Base-by-base conservation (phyloP, 495 filamentous ascomycete species). In the Articulospora tetracladia region DNA sequence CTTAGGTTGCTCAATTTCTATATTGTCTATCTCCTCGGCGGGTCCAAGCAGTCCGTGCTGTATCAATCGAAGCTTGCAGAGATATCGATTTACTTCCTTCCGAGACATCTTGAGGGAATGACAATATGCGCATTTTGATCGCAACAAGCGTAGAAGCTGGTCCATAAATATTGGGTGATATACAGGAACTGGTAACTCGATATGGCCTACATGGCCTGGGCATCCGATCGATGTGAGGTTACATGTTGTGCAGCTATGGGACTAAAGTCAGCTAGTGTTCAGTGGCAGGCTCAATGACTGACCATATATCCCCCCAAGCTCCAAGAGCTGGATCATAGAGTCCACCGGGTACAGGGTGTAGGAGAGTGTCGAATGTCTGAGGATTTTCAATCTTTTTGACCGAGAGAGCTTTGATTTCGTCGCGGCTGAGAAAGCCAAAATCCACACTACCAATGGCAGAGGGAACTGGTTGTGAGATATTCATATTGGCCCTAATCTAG, bases 121-220 rank as follows among this genome's bases (percentile, higher is more conserved):
- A 74, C 95, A 99, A 73, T 93, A 97, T 54, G 86, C 79, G 72
- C 95, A 99, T 76, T 91, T 89, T 41, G 88, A 86, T 55, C 90
- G 85, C 32, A 99, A 78, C 19, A 99, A 76, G 26, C 90, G 85
- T 54, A 93, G 81, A 54, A 90, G 77, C 72, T 97, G 93, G 70
- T 95, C 91, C 78, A 99, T 87, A 72, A 96, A 96, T 0, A 90
- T 87, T 24, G 92, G 88, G 75, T 97, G 93, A 70, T 97, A 99
- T 52, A 97, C 86, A 46, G 88, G 89, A 12, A 93, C 86, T 2
- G 95, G 93, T 25, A 99, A 84, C 64, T 97, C 91, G 70, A 99
- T 95, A 70, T 98, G 94, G 52, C 95, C 95, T 30, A 85, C 81
- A 76, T 99, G 95, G 59, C 95, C 95, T 11, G 94, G 92, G 72